Percentiles rank a stretch among this genome's conserved stretches.
Conservation (phyloP, 306 rosid genomes). For the Rosa persica region DNA sequence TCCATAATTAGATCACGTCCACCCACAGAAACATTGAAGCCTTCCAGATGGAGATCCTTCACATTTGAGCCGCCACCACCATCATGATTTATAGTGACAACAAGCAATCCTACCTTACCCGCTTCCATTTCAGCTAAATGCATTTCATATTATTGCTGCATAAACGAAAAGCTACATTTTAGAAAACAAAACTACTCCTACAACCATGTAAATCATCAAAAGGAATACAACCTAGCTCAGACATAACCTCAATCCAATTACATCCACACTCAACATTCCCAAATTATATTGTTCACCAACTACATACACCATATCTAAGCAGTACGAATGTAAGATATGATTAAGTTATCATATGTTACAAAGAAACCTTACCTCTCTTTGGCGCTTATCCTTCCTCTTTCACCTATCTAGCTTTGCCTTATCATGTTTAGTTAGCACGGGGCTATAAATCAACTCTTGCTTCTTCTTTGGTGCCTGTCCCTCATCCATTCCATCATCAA, state of each 20-base stretch:
- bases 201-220: neutral
- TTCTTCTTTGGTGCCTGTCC: constrained; percentile 74
- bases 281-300: neutral
- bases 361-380: constrained; percentile 72
- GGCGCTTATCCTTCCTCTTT: constrained; percentile 93
- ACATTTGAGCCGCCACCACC: constrained; percentile 59
- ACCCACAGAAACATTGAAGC: constrained; percentile 86
- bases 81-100: constrained; percentile 71
- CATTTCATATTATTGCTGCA: constrained; percentile 73
- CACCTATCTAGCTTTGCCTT: constrained; percentile 65
- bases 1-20: constrained; percentile 97
- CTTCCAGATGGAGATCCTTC: constrained; percentile 91
- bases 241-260: neutral
- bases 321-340: neutral
- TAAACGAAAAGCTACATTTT: neutral
- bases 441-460: constrained; percentile 72
- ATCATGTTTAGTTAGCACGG: constrained; percentile 81
- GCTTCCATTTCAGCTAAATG: constrained; percentile 97
- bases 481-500: constrained; percentile 92
- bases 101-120: constrained; percentile 89
- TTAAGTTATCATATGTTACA: neutral
- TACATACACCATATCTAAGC: neutral
- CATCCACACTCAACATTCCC: constrained; percentile 5
- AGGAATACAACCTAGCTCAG: constrained; percentile 6
- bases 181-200: constrained; percentile 14